phyloP scores from a whole-genome alignment of 768 basidiomycete species.

The Xerocomus potaroensis region DNA sequence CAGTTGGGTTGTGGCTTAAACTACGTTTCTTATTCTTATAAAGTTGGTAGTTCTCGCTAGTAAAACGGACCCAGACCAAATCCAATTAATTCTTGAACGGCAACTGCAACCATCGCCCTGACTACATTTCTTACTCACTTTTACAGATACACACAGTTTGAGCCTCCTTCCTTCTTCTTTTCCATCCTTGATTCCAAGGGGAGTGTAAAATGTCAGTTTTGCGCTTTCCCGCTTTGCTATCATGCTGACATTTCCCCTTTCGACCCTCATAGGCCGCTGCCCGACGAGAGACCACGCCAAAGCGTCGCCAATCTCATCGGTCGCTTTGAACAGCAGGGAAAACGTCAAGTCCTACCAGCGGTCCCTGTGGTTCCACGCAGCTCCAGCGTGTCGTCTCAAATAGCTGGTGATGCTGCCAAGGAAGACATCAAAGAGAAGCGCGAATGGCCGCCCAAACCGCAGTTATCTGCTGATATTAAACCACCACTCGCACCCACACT shows the following conservation, averaged over 20 bases:
- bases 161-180: slow-evolving; percentile 9
- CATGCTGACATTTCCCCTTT: slow-evolving; percentile 8
- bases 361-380: slow-evolving; percentile 47
- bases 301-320: slow-evolving; percentile 91
- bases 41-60: no score
- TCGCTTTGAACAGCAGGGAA: slow-evolving; percentile 79
- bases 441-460: slow-evolving; percentile 69
- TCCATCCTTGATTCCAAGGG: slow-evolving; percentile 15
- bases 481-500: slow-evolving; percentile 34
- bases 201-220: slow-evolving; percentile 27
- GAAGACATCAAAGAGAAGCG: slow-evolving; percentile 67
- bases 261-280: slow-evolving; percentile 58
- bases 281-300: slow-evolving; percentile 83
- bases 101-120: slow-evolving; percentile 27
- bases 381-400: slow-evolving; percentile 63
- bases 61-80: slow-evolving; percentile 14
- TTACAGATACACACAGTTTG: slow-evolving; percentile 10
- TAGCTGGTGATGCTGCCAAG: slow-evolving; percentile 57
- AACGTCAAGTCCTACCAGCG: slow-evolving; percentile 47
- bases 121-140: slow-evolving; percentile 17
- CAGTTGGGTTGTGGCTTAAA: slow-evolving; percentile 16
- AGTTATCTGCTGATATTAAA: slow-evolving; percentile 32
- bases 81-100: slow-evolving; percentile 11
- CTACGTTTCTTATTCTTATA: no score
- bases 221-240: slow-evolving; percentile 7